phyloP scores from a whole-genome alignment of 1,139 yeast genomes.

The Pichia sorboxylosa region DNA sequence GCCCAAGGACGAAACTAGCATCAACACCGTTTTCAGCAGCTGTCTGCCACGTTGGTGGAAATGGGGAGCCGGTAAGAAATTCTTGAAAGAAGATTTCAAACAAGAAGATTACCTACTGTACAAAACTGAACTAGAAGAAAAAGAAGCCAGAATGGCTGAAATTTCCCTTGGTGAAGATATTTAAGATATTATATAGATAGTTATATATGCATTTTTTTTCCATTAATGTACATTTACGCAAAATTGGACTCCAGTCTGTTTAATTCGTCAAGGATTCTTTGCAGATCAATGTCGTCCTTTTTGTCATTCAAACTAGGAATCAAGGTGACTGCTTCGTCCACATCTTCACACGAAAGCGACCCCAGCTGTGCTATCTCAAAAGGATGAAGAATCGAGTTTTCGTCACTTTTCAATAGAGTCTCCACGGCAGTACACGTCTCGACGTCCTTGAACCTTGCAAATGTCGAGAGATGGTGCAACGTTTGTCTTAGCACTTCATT shows the following conservation, averaged over 20 bases:
- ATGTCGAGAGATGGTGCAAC: slow-evolving; percentile 71
- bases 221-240: slow-evolving; percentile 9
- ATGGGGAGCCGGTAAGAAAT: slow-evolving; percentile 45
- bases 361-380: slow-evolving; percentile 94
- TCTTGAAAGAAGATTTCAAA: slow-evolving; percentile 30
- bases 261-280: slow-evolving; percentile 75
- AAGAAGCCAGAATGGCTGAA: too few relatives aligned
- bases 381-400: slow-evolving; percentile 69
- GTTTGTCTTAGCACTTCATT: slow-evolving; percentile 81
- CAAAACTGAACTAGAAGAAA: too few relatives aligned
- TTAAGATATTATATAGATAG: too few relatives aligned
- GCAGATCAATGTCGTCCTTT: slow-evolving; percentile 78
- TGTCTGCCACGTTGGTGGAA: slow-evolving; percentile 86
- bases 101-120: slow-evolving; percentile 14
- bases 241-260: slow-evolving; percentile 43
- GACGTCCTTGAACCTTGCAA: slow-evolving; percentile 83
- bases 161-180: too few relatives aligned
- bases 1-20: slow-evolving; percentile 31
- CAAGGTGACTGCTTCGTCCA: slow-evolving; percentile 92
- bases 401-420: slow-evolving; percentile 58
- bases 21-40: slow-evolving; percentile 54
- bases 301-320: slow-evolving; percentile 74
- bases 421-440: slow-evolving; percentile 93
- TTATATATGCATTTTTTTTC: too few relatives aligned
- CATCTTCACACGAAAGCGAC: slow-evolving; percentile 88